Base-by-base conservation (phyloP, 371 early-diverging fungal species). In the Saksenaea vasiformis region DNA sequence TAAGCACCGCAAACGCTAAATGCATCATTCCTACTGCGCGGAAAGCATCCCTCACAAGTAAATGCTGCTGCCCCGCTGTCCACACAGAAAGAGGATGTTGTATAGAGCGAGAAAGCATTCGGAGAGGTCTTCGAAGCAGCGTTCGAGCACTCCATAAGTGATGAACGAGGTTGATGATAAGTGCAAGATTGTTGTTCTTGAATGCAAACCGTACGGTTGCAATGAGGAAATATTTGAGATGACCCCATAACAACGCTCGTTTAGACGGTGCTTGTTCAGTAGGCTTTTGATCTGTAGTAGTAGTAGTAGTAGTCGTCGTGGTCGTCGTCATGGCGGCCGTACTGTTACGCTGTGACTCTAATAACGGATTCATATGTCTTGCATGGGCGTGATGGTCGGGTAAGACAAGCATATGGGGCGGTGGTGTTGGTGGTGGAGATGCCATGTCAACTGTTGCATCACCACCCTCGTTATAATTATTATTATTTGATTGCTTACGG, bases 101-200 rank as follows among this genome's bases (percentile, higher is more conserved):
- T 36, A 34, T 35, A 14, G 35, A 34, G 28, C 54, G 53, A 58
- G 26, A 70, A 67, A 0, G 71, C 58, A 22, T 37, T 65, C 39
- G 54, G 57, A 26, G 10, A n/a, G 77, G 71, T 24, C 62, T 54
- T 7, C 31, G 41, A 28, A 75, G 28, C 19, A 80, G 61, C 19
- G 64, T 41, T 26, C 74, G 68, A 5, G 78, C 81, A 13, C 76
- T 74, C 17, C 61, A 27, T 7, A 73, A 39, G 47, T 78, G 81
- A 39, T 74, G 72, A 7, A 76, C 38, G 11, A 76, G 31, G 36
- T 80, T 76, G 41, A 80, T 54, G 1, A 80, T 31, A 15, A 80
- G 43, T 2, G 78, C 76, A 15, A 77, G 54, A 56, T 76, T 80
- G 34, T 80, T 80, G 56, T 80, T 73, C 54, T 68, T 73, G 60